Percentiles rank a stretch among this genome's conserved stretches.
These are phyloP conservation scores for Cytospora piceae DNA, from an alignment of 2,329 filamentous ascomycete species.

Conservation along the genomic window DNA sequence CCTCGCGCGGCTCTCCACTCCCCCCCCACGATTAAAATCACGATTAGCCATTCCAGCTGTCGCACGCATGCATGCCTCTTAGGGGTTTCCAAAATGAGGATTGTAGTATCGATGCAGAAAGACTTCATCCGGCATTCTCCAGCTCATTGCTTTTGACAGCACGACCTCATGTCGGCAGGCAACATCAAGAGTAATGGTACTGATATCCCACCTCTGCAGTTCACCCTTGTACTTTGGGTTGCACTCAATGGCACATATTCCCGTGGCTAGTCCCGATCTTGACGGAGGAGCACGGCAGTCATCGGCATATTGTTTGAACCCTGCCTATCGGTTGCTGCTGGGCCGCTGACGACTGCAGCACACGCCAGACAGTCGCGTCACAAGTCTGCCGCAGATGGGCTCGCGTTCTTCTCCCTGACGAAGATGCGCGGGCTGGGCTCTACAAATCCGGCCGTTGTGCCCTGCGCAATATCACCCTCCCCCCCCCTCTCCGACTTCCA, in stretches of 20 bases:
- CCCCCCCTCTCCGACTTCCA: constrained; percentile 4
- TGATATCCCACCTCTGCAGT: no score
- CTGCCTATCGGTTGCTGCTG: constrained; percentile 8
- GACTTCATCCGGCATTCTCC: constrained; percentile 11
- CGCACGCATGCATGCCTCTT: neutral
- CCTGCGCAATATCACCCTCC: constrained; percentile 2
- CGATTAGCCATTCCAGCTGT: neutral
- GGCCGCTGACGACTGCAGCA: constrained; percentile 2
- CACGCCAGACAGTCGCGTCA: neutral
- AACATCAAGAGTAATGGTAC: neutral
- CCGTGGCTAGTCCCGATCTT: neutral
- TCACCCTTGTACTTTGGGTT: neutral
- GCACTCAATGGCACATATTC: neutral
- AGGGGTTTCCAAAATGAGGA: neutral
- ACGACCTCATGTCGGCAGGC: neutral
- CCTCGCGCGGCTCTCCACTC: neutral
- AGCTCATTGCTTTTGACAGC: neutral
- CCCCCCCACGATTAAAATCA: constrained; percentile 7
- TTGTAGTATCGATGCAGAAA: neutral
- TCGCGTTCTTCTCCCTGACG: constrained; percentile 1
- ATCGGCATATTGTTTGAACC: constrained; percentile 18
- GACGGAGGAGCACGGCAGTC: constrained; percentile 9
- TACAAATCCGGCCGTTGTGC: constrained; percentile 15
- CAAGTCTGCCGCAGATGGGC: neutral
- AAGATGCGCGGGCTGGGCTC: constrained; percentile 6